These are phyloP conservation scores for Punica granatum DNA, from an alignment of 345 rosid genomes.

Conservation along the genomic window DNA sequence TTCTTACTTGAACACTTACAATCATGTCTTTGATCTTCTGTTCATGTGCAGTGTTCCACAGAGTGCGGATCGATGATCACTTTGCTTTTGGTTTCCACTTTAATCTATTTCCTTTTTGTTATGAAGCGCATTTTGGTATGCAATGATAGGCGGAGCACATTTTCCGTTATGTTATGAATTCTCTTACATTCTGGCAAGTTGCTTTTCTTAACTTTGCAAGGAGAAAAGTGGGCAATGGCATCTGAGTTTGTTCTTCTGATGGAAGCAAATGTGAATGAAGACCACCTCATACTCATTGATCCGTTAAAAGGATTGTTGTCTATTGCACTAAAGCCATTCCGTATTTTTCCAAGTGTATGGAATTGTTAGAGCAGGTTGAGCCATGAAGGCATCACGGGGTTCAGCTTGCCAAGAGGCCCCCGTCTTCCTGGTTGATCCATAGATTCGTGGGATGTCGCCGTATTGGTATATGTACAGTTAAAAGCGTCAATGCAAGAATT, in stretches of 20 bases:
- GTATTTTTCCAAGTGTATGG: too few relatives aligned
- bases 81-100: not conserved
- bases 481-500: not conserved
- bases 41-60: not conserved
- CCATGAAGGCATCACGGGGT: not conserved
- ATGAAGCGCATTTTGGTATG: not conserved
- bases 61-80: not conserved
- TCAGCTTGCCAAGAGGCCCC: not conserved
- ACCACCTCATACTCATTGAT: too few relatives aligned
- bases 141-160: not conserved
- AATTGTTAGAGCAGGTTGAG: not conserved
- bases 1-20: not conserved
- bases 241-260: too few relatives aligned
- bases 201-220: too few relatives aligned
- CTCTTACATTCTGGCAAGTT: not conserved
- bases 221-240: too few relatives aligned
- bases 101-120: not conserved
- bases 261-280: too few relatives aligned
- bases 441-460: not conserved
- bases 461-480: not conserved
- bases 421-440: too few relatives aligned
- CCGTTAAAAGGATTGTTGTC: too few relatives aligned
- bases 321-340: too few relatives aligned
- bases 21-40: not conserved
- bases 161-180: not conserved